These are phyloP conservation scores for Nicotiana rustica DNA, from an alignment of 305 asterid genomes.

Conservation along the genomic window DNA sequence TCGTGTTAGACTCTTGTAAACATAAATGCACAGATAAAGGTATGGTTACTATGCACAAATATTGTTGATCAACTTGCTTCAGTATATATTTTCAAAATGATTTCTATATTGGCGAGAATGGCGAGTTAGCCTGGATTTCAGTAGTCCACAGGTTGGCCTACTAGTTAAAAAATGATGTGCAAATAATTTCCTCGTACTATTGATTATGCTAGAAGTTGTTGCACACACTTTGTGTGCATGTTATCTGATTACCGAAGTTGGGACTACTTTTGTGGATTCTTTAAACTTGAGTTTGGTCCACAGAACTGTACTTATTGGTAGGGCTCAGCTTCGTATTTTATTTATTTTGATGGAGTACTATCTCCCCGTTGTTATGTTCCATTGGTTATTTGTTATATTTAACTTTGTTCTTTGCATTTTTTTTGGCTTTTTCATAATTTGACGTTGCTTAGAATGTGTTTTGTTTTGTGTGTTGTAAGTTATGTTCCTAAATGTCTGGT, in stretches of 20 bases:
- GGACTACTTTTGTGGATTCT: not conserved
- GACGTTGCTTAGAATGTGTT: not conserved
- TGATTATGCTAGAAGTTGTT: not conserved
- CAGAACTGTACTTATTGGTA: not conserved
- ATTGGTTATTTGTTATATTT: not conserved
- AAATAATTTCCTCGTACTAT: not conserved
- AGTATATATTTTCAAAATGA: not conserved
- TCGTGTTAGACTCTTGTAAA: not conserved
- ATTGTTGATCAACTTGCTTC: slow-evolving; percentile 1
- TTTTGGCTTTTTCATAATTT: not conserved
- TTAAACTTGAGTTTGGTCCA: not conserved
- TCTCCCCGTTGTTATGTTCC: not conserved
- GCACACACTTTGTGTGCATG: not conserved
- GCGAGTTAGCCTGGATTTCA: not conserved
- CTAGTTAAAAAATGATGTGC: not conserved
- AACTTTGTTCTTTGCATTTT: not conserved
- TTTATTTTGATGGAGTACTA: not conserved
- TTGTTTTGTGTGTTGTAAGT: not conserved
- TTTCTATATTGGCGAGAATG: not conserved
- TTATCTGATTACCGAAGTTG: not conserved
- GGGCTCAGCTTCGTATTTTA: not conserved
- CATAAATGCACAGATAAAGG: not conserved
- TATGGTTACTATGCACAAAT: not conserved
- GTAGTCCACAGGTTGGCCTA: not conserved
- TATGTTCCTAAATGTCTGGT: not conserved